phyloP scores from a whole-genome alignment of 2,329 filamentous ascomycete genomes.

The Exophiala xenobiotica region DNA sequence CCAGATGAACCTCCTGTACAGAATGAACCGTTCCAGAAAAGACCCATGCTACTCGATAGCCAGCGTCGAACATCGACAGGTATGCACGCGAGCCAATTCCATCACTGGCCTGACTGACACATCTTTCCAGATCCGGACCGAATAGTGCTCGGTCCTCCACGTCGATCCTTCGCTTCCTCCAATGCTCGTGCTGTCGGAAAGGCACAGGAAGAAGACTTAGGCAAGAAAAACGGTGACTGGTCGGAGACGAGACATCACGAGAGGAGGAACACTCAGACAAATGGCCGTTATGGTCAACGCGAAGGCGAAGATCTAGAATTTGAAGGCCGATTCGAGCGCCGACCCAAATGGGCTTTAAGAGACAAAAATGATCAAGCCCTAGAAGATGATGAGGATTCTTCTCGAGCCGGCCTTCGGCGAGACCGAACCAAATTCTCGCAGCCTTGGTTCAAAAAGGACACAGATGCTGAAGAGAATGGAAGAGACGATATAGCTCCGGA shows the following conservation, averaged over 20 bases:
- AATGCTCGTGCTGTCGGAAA: constrained; percentile 52
- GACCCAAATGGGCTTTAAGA: constrained; percentile 27
- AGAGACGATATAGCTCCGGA: constrained; percentile 61
- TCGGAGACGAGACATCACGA: constrained; percentile 9
- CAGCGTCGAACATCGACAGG: constrained; percentile 51
- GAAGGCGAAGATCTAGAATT: constrained; percentile 19
- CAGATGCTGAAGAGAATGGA: constrained; percentile 45
- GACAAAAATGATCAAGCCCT: constrained; percentile 24
- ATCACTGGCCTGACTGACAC: constrained; percentile 32
- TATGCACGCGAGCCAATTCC: constrained; percentile 35
- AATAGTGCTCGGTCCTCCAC: constrained; percentile 80
- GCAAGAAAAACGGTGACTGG: constrained; percentile 14
- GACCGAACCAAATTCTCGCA: constrained; percentile 60
- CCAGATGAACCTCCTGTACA: constrained; percentile 22
- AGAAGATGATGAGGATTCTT: constrained; percentile 23
- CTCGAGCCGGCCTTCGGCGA: constrained; percentile 10
- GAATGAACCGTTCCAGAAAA: constrained; percentile 29
- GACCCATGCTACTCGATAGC: constrained; percentile 44
- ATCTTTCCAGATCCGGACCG: constrained; percentile 61
- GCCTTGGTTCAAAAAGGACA: constrained; percentile 70
- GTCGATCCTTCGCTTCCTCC: constrained; percentile 78
- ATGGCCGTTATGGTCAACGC: constrained; percentile 20
- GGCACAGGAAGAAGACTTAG: constrained; percentile 23
- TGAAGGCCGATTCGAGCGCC: constrained; percentile 23
- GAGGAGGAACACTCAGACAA: constrained; percentile 17